These are phyloP conservation scores for Aphanomyces stellatus DNA, from an alignment of 352 stramenopile genomes.

Conservation along the genomic window DNA sequence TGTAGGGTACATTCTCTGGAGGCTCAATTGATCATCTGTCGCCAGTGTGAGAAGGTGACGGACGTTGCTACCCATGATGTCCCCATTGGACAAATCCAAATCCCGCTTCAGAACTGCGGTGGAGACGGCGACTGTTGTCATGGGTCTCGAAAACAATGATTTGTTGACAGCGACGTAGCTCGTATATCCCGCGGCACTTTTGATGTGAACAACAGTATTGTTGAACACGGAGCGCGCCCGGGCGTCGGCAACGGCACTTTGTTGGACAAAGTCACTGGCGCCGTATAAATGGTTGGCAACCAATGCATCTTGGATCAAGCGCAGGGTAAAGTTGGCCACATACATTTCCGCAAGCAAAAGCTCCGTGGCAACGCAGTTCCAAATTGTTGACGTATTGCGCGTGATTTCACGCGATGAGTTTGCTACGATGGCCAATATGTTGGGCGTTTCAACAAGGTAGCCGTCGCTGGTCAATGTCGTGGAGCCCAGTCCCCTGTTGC, in stretches of 20 bases:
- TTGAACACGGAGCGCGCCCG: background rate
- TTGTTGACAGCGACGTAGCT: background rate
- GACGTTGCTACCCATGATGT: background rate
- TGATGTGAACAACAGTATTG: background rate
- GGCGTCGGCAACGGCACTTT: too few species aligned
- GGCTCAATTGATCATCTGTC: too few species aligned
- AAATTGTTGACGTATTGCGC: background rate
- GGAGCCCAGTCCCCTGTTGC: background rate
- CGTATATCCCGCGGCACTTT: background rate
- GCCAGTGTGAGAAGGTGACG: background rate
- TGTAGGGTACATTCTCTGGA: too few species aligned
- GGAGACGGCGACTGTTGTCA: background rate
- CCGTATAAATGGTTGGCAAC: too few species aligned
- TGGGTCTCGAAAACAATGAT: background rate
- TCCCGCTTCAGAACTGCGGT: background rate
- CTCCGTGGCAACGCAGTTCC: background rate
- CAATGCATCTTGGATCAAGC: too few species aligned
- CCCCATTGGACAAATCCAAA: background rate
- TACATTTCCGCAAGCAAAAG: too few species aligned
- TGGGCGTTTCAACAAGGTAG: background rate
- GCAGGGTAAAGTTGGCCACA: too few species aligned
- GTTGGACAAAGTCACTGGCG: background rate
- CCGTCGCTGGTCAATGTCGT: background rate
- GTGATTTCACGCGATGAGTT: background rate
- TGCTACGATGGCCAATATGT: background rate